Base-by-base conservation (phyloP, 345 rosid species). In the Eutrema japonicum region DNA sequence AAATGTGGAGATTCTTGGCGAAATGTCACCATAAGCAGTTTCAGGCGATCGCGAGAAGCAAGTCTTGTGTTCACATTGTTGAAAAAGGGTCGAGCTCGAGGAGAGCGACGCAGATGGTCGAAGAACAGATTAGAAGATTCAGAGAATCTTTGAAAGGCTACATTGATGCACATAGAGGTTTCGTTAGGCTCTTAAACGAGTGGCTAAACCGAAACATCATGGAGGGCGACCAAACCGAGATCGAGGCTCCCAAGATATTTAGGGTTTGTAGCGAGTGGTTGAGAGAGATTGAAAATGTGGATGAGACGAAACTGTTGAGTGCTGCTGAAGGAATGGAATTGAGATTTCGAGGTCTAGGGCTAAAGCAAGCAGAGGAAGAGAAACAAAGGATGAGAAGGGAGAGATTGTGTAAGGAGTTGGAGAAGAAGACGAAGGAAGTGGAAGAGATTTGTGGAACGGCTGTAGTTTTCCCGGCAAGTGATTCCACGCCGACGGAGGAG, bases 1-100 rank as follows among this genome's bases (percentile, higher is more conserved):
- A 22, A 38, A 68, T 73, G 80, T 80, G 78, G 83, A 65, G 60
- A 48, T 58, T 33, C 47, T 55, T 77, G 56, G 68, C 68, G 10
- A 77, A 67, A 58, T 56, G 78, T 66, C 83, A 80, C 58, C 78
- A 68, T 12, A 80, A 80, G 71, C 81, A 80, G 64, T 68, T 80
- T 54, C 65, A 2, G 10, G 42, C 42, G 4, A 65, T 54, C 3
- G 3, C 29, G 7, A 78, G 49, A 67, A 68, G 74, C 58, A 69
- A 77, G n/a, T 66, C 73, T 64, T 77, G 75, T 62, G 57, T 75
- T 4, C 78, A 64, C 52, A 73, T 80, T 69, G 72, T 74, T 45
- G 66, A 71, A 4, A 49, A 57, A 13, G 49, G 62, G 71, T 55
- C 72, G 26, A 61, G 56, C 50, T 62, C 66, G 10, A 60, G 73